A percentile compares a stretch with the other conserved stretches of the same genome.
These are phyloP conservation scores for Podospora pseudoanserina DNA, from an alignment of 495 filamentous ascomycete species.

Conservation along the genomic window DNA sequence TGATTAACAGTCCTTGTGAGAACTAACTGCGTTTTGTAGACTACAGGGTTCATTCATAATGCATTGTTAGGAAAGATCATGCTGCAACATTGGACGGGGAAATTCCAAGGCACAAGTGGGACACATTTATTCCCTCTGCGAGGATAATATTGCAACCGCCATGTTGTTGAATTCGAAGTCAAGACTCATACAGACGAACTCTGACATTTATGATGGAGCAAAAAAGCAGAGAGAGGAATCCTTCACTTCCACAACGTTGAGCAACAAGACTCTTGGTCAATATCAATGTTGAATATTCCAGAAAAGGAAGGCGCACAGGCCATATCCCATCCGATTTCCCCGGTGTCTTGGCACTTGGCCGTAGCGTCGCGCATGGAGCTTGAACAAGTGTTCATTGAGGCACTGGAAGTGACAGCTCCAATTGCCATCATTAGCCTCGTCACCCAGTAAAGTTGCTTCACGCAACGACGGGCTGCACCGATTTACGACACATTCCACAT, in stretches of 20 bases:
- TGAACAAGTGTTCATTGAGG: constrained; percentile 35
- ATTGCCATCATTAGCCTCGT: constrained; percentile 23
- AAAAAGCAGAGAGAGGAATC: no score
- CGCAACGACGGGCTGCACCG: constrained; percentile 1
- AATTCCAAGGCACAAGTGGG: background rate
- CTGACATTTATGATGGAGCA: no score
- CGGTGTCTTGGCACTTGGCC: background rate
- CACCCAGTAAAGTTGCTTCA: constrained; percentile 16
- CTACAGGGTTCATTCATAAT: background rate
- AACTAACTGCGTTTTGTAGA: background rate
- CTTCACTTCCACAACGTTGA: background rate
- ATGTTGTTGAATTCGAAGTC: background rate
- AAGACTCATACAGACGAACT: no score
- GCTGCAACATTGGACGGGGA: background rate
- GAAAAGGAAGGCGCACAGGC: background rate
- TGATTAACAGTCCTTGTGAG: no score
- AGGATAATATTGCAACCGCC: background rate
- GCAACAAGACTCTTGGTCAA: background rate
- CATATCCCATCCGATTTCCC: background rate
- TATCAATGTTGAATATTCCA: background rate
- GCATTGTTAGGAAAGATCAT: background rate
- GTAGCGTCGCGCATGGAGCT: constrained; percentile 17
- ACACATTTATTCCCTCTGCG: background rate
- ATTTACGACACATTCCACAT: constrained; percentile 10
- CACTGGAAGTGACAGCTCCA: constrained; percentile 20